Conservation (phyloP, 129 eudicot species). For the Flaveria brownii region DNA sequence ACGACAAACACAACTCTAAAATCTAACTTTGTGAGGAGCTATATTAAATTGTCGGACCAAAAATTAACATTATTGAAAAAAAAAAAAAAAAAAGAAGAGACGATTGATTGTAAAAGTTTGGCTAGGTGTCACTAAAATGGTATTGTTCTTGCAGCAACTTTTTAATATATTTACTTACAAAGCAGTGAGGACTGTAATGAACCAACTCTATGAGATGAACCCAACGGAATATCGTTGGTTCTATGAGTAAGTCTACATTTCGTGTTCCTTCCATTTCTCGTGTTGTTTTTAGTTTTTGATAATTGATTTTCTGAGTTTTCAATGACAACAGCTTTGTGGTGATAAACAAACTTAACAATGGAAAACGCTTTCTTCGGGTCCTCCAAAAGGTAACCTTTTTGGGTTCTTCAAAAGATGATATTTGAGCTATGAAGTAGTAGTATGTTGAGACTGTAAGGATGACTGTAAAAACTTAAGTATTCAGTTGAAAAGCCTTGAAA, state of each 20-base stretch:
- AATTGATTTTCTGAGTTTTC: not conserved
- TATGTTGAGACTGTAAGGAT: not conserved
- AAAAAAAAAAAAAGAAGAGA: no score
- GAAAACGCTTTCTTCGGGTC: slow-evolving; percentile 65
- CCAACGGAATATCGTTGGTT: slow-evolving; percentile 83
- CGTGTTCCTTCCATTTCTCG: slow-evolving; percentile 8
- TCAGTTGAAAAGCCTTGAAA: no score
- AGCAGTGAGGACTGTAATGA: slow-evolving; percentile 90
- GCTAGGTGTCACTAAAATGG: not conserved
- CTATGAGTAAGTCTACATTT: slow-evolving; percentile 66
- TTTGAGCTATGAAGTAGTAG: not conserved
- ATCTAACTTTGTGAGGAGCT: no score
- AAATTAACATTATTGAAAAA: no score
- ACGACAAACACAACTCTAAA: no score
- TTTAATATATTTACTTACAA: slow-evolving; percentile 84
- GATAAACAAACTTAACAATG: slow-evolving; percentile 67
- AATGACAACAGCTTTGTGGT: slow-evolving; percentile 43
- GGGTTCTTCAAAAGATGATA: slow-evolving; percentile 66
- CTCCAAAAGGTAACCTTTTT: slow-evolving; percentile 77
- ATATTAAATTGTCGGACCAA: no score
- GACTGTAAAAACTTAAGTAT: no score
- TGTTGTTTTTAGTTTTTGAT: slow-evolving; percentile 5
- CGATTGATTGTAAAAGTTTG: no score
- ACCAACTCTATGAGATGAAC: slow-evolving; percentile 96
- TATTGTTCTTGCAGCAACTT: slow-evolving; percentile 60